These are phyloP conservation scores for Poa pratensis DNA, from an alignment of 176 grass and related monocot genomes.

Conservation along the genomic window DNA sequence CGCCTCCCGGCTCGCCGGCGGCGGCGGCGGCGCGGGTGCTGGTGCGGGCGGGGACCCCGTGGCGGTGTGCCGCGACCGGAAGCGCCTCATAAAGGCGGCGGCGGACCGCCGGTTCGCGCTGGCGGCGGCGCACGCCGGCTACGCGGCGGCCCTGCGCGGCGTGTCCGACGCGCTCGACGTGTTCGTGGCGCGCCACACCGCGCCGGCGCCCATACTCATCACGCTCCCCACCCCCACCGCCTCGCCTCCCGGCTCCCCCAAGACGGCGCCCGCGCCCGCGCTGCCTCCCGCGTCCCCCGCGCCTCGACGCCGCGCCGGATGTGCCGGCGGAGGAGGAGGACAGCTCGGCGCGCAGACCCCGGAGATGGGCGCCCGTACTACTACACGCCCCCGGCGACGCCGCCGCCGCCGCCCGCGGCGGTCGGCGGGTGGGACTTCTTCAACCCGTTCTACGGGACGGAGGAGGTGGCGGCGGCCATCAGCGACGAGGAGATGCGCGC, in stretches of 20 bases:
- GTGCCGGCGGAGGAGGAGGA: conserved; percentile 9
- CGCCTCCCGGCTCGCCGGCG: conserved; percentile 71
- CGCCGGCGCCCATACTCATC: conserved; percentile 83
- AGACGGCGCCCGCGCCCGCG: conserved; percentile 24
- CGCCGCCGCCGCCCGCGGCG: conserved; percentile 46
- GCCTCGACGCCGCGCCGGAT: background rate
- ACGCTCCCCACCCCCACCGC: conserved; percentile 55
- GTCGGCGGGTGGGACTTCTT: conserved; percentile 91
- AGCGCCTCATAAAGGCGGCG: conserved; percentile 81
- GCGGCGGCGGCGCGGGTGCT: conserved; percentile 38
- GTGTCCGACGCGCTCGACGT: conserved; percentile 77
- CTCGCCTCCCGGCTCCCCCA: conserved; percentile 58
- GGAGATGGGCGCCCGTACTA: conserved; percentile 76
- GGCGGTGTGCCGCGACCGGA: conserved; percentile 76
- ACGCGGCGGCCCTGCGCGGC: conserved; percentile 63
- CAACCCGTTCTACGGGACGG: conserved; percentile 85
- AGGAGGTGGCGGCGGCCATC: conserved; percentile 46
- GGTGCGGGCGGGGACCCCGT: conserved; percentile 72
- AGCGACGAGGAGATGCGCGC: conserved; percentile 81
- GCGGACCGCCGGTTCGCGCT: conserved; percentile 72
- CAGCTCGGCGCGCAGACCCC: conserved; percentile 21
- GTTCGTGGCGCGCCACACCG: conserved; percentile 82
- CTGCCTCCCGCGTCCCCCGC: conserved; percentile 20
- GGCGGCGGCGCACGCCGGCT: conserved; percentile 66
- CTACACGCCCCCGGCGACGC: conserved; percentile 48